Evolutionary conservation across 257 asterid genomes (phyloP).

Genomic region (Jacaranda mimosifolia): DNA sequence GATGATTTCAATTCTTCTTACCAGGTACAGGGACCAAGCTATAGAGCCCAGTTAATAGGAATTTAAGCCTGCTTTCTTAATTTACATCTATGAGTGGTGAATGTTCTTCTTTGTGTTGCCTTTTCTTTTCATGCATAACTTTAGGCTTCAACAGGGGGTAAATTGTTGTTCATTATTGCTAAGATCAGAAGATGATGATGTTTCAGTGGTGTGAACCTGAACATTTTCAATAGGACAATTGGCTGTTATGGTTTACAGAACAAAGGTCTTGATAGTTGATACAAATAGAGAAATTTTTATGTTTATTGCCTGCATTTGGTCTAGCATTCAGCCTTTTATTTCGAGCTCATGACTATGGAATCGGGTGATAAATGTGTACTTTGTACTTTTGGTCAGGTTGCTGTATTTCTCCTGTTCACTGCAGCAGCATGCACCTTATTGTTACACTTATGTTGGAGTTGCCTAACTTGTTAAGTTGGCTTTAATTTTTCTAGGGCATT

Average conservation of each 20-base stretch:
- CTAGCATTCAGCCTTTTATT: not conserved
- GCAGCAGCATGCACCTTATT: not conserved
- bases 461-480: not conserved
- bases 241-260: not conserved
- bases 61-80: too few species aligned
- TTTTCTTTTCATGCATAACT: not conserved
- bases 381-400: not conserved
- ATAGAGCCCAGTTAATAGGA: too few species aligned
- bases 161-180: not conserved
- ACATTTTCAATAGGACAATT: not conserved
- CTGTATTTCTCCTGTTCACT: conserved; percentile 3
- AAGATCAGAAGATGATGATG: conserved; percentile 8
- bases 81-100: too few species aligned
- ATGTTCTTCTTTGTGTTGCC: too few species aligned
- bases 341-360: not conserved
- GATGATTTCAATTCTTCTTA: too few species aligned
- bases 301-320: not conserved
- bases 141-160: not conserved
- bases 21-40: too few species aligned
- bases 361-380: not conserved
- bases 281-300: not conserved
- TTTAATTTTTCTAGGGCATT: conserved; percentile 36
- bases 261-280: too few species aligned
- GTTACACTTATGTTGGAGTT: not conserved
- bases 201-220: not conserved